Evolutionary conservation across 2,329 filamentous ascomycete genomes (phyloP), one percentile per base, ranked within the genome.

Genomic region (Ceratocystis cacaofunesta): DNA sequence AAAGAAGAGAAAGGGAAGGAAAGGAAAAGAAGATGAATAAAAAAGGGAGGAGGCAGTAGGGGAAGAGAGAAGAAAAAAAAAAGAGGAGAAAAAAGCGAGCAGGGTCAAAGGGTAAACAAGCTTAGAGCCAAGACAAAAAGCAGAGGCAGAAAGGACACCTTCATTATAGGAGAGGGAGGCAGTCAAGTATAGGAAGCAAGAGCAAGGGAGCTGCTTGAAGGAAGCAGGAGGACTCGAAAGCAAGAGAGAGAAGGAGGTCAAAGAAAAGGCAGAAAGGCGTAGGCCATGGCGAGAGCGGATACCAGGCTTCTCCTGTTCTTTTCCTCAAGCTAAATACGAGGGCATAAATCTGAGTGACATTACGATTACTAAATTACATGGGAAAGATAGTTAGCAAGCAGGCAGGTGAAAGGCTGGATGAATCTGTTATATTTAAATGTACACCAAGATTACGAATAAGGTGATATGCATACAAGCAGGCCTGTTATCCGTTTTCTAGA

Each of bases 171-270:
- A 63, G 50, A 60, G 66, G 50, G 41, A 46, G 46, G 46, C 46
- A 22, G 36, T 41, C 36, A 41, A 41, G 36, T 41, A 41, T 41
- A 19, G 48, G 48, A 52, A 52, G 48, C 48, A 19, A 52, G n/a
- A 12, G 22, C 48, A 52, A 52, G n/a, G 48, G n/a, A 52, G n/a
- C 8, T 41, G 36, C 36, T 52, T 7, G 48, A 48, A 48, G 44
- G 50, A 61, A 67, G 46, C 66, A 68, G 52, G 69, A 69, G 67
- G 55, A 68, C 69, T 62, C 55, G 65, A 67, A 65, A 36, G 55
- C 15, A 7, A 6, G 12, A 32, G 36, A 61, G 17, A 17, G 22
- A 30, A 30, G 50, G 25, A 55, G 46, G 46, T 22, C n/a, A n/a
- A 50, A 22, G 46, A 50, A 50, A 50, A 8, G 17, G 46, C 46